These are phyloP conservation scores for Geotrichum siamense DNA, from an alignment of 1,139 yeast genomes.

Conservation along the genomic window DNA sequence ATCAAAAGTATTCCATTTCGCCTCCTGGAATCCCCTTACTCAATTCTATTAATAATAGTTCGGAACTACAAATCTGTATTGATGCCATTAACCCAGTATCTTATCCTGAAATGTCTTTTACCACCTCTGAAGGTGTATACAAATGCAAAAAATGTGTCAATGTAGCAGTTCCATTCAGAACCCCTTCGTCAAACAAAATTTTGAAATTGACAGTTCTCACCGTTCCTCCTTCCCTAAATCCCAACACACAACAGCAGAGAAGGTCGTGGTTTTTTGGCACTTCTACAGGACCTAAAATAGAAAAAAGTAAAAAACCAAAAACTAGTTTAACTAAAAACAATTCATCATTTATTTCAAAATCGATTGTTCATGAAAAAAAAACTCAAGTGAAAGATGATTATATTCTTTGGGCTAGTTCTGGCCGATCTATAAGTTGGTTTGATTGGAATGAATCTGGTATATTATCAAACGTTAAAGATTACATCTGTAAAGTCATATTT, in stretches of 20 bases:
- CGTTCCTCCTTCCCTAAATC: background rate
- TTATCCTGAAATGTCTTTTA: constrained; percentile 22
- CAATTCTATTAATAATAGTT: background rate
- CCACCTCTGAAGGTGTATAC: constrained; percentile 32
- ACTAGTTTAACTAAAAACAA: constrained; percentile 35
- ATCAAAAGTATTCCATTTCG: constrained; percentile 5
- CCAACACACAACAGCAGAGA: background rate
- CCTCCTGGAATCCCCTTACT: background rate
- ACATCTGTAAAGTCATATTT: constrained; percentile 36
- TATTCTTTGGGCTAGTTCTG: constrained; percentile 33
- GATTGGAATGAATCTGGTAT: constrained; percentile 23
- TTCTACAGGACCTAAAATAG: constrained; percentile 12
- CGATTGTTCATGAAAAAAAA: constrained; percentile 35
- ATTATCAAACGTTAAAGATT: constrained; percentile 29
- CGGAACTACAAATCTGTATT: constrained; percentile 21
- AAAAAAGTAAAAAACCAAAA: constrained; percentile 29
- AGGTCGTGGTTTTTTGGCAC: constrained; percentile 4
- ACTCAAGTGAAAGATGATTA: constrained; percentile 30
- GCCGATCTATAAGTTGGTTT: constrained; percentile 36
- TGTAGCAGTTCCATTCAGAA: constrained; percentile 31
- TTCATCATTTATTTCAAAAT: constrained; percentile 36
- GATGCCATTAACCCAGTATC: constrained; percentile 29
- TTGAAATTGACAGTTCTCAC: constrained; percentile 1
- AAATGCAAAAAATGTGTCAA: constrained; percentile 29
- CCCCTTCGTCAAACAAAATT: background rate